A percentile compares a stretch with the other conserved stretches of the same genome.
These are phyloP conservation scores for Botrytis tulipae DNA, from an alignment of 2,329 filamentous ascomycete genomes.

Conservation along the genomic window DNA sequence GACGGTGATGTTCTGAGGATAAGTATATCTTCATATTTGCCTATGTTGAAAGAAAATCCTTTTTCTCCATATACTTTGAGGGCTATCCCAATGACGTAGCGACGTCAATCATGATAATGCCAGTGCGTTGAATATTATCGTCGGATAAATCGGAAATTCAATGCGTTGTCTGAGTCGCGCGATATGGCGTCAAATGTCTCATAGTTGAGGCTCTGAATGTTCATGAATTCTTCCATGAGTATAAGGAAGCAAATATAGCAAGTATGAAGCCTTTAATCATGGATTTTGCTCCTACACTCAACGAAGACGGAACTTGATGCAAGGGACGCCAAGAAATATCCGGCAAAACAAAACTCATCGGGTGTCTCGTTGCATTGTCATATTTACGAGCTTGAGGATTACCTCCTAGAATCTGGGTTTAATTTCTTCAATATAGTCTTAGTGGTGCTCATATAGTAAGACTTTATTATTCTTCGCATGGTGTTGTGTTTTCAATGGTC, in stretches of 20 bases:
- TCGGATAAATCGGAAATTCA: slow-evolving; percentile 4
- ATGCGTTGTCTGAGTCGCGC: background rate
- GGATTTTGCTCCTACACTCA: background rate
- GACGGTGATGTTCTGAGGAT: background rate
- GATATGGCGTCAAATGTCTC: background rate
- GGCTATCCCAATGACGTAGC: background rate
- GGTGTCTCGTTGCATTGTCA: no score
- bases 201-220: background rate
- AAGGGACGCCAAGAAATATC: background rate
- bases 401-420: accelerated
- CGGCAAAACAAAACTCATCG: background rate
- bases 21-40: slow-evolving; percentile 1
- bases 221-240: background rate
- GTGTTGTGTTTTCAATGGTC: background rate
- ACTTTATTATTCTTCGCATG: background rate
- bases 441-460: background rate
- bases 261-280: background rate
- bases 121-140: background rate
- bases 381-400: background rate
- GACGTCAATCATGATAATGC: background rate
- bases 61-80: background rate
- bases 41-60: background rate
- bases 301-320: background rate
- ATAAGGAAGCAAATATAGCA: background rate
- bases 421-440: background rate